Base-by-base conservation (phyloP, 2,329 filamentous ascomycete genomes). In the Spiromastix sp. region DNA sequence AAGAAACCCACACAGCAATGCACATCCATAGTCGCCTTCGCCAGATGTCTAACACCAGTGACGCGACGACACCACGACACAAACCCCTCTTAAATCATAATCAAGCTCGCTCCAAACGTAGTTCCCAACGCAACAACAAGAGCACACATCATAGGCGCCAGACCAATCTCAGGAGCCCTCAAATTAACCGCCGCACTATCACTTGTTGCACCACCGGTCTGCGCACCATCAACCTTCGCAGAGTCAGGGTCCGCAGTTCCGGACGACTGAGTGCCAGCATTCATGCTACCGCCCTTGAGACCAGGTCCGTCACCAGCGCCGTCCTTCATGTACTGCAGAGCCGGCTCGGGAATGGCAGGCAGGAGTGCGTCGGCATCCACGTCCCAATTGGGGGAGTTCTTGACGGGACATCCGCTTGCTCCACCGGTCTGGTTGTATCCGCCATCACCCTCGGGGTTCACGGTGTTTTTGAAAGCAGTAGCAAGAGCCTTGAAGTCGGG, bases 401-500 rank as follows among this genome's bases (percentile, higher is more conserved):
- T 58, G 16, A 55, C 41, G 17, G 75, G 76, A 63, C 75, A 80
- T 13, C 59, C 48, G 46, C 66, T 71, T 34, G 71, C 54, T 42
- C 59, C 51, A 41, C 70, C 71, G 44, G 59, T 66, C 34, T 61
- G 48, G 58, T 74, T 73, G 64, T 74, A 77, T 41, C 72, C 70
- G 42, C 74, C 75, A 47, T 77, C 67, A 30, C 72, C 74, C 17
- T 45, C 41, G 29, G 74, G 74, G 50, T 65, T 60, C 33, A 61
- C 50, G 45, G 70, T 72, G 42, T 63, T 62, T 1, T 55, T 42
- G 47, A 72, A 67, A 20, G 70, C 69, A 7, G 49, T 49, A 60
- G 71, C 65, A 38, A 79, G 65, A 32, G 66, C 63, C 30, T 62
- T 56, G 61, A 79, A 93, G 52, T 89, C 83, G 26, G 59, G 43